phyloP scores from a whole-genome alignment of 2,329 filamentous ascomycete species.

The Microascus cirrosus region DNA sequence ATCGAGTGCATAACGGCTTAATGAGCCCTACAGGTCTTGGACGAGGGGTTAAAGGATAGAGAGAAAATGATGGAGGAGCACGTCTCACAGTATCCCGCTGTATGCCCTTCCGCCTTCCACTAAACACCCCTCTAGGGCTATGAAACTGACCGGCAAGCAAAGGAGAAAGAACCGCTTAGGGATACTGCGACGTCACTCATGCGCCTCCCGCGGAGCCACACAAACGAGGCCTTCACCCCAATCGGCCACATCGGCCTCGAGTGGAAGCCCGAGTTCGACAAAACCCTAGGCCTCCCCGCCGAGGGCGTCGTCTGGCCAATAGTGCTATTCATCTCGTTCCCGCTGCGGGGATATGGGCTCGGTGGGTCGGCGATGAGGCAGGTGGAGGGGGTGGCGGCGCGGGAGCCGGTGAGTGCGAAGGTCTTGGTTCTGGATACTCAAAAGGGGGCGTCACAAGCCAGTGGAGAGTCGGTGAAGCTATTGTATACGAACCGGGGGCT shows the following conservation, averaged over 20 bases:
- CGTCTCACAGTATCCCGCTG: constrained; percentile 16
- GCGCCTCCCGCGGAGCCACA: constrained; percentile 16
- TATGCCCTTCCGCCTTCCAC: constrained; percentile 6
- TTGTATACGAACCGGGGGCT: constrained; percentile 16
- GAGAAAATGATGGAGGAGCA: constrained; percentile 19
- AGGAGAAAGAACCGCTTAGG: constrained; percentile 20
- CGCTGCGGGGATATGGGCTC: constrained; percentile 22
- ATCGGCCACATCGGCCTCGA: constrained; percentile 28
- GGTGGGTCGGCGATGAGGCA: constrained; percentile 23
- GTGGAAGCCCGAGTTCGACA: constrained; percentile 17
- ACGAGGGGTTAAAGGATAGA: constrained; percentile 15
- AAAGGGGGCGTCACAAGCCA: constrained; percentile 15
- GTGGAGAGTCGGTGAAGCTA: constrained; percentile 11
- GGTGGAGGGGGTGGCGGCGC: constrained; percentile 18
- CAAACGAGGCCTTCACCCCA: constrained; percentile 19
- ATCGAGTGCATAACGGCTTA: background rate
- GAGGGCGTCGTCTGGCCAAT: constrained; percentile 24
- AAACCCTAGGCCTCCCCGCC: constrained; percentile 16
- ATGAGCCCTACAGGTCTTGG: constrained; percentile 12
- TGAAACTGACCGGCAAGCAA: constrained; percentile 3
- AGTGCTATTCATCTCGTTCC: constrained; percentile 26
- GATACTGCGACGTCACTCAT: constrained; percentile 21
- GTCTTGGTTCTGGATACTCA: constrained; percentile 24
- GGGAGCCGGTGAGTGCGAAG: constrained; percentile 19
- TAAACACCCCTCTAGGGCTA: background rate